Evolutionary conservation across 2,329 filamentous ascomycete genomes (phyloP).

Genomic region (Venturia effusa): DNA sequence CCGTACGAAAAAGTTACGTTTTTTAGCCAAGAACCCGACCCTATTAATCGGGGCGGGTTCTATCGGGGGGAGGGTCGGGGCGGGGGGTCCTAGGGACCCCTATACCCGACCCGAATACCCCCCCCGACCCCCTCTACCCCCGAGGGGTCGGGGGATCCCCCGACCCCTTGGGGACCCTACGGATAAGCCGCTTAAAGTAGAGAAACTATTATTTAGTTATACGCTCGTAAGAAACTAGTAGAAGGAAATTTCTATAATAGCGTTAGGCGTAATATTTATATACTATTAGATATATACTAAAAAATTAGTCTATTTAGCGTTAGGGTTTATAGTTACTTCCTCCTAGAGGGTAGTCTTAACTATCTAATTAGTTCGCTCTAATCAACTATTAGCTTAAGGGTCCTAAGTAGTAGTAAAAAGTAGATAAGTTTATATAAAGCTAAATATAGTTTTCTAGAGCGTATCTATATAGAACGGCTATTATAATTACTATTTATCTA

Average conservation of each 20-base stretch:
- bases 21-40: too few species aligned
- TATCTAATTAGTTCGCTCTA: neutral
- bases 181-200: neutral
- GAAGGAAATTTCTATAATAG: neutral
- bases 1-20: too few species aligned
- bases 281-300: neutral
- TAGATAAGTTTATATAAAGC: neutral
- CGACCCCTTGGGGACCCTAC: too few species aligned
- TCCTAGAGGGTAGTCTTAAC: neutral
- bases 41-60: too few species aligned
- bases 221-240: neutral
- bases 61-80: too few species aligned
- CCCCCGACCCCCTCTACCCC: too few species aligned
- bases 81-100: too few species aligned
- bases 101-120: too few species aligned
- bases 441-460: neutral
- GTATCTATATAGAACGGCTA: neutral
- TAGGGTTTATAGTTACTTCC: neutral
- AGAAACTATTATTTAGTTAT: neutral
- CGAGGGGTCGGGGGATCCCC: too few species aligned
- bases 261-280: too few species aligned
- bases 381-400: neutral
- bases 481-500: neutral
- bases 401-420: neutral
- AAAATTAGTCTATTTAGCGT: neutral